Base-by-base conservation (phyloP, 2,329 filamentous ascomycete species). In the Monosporascus ibericus region DNA sequence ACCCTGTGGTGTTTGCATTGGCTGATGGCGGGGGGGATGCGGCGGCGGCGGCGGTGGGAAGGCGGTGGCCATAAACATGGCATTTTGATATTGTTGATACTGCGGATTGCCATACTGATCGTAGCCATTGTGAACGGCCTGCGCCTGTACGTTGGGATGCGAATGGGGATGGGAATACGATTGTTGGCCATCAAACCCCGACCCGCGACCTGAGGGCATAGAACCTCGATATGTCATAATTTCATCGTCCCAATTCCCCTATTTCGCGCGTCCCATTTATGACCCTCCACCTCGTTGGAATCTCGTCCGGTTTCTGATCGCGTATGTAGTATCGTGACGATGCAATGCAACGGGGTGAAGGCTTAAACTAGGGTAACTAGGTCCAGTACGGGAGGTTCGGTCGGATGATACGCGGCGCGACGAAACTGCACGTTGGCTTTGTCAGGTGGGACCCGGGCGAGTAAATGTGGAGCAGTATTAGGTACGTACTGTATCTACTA, bases 151-250 rank as follows among this genome's bases (percentile, higher is more conserved):
- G 30, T 6, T 47, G 24, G 38, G 22, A 36, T 55, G 53, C 18
- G 51, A 47, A 39, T 54, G 52, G 46, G 44, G 49, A 30, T 46
- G 55, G 9, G 56, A 54, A 56, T 63, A 64, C 51, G 62, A 56
- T 37, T 48, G 58, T 34, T 63, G 60, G 56, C 58, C 61, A 59
- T 65, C 63, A 51, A 62, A 64, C 55, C 58, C 63, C 56, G 62
- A 61, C 60, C 63, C 64, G 47, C 65, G 63, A 52, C 60, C 61
- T 54, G 60, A 58, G 58, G 66, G 66, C 44, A 62, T 52, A 40
- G 62, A 61, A 57, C 63, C 65, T 50, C 63, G 64, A 63, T 67
- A 68, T 58, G 64, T 68, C 66, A 68, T 68, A 62, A 63, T 65
- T 64, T 61, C 62, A 62, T 64, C 52, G 54, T 59, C 55, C 53